Percentiles rank a stretch among this genome's conserved stretches.
Conservation (phyloP, 2,329 filamentous ascomycete species). For the Davidsoniella eucalypti region DNA sequence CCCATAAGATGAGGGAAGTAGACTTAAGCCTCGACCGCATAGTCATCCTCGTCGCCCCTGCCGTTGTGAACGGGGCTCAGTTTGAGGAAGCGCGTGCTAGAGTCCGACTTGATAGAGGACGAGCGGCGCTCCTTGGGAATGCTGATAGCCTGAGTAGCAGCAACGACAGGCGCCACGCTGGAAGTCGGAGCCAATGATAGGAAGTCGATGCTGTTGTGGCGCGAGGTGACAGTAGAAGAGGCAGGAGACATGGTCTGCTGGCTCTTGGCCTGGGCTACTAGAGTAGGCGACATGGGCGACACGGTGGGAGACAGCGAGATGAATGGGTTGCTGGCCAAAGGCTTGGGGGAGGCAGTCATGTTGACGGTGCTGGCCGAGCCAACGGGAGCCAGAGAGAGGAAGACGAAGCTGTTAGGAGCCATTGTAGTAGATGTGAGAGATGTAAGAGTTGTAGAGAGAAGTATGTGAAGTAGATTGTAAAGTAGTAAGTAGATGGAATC, state of each 20-base stretch:
- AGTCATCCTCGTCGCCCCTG: slow-evolving; percentile 39
- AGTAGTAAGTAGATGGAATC: neutral
- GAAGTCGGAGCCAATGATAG: slow-evolving; percentile 11
- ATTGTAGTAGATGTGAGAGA: neutral
- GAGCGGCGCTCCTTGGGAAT: slow-evolving; percentile 28
- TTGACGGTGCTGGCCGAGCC: slow-evolving; percentile 1
- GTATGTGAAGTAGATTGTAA: neutral
- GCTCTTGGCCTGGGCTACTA: slow-evolving; percentile 17
- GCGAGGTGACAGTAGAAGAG: slow-evolving; percentile 14
- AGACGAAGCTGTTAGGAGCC: slow-evolving; percentile 8
- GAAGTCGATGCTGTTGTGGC: slow-evolving; percentile 16
- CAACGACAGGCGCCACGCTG: neutral
- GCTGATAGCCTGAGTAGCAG: slow-evolving; percentile 17
- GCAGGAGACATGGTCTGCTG: neutral
- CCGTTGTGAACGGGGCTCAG: slow-evolving; percentile 49
- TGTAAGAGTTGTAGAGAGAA: neutral
- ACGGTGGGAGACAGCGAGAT: slow-evolving; percentile 42
- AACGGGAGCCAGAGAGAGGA: slow-evolving; percentile 11
- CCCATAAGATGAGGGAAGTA: neutral
- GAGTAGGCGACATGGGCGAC: slow-evolving; percentile 37
- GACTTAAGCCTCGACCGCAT: slow-evolving; percentile 19
- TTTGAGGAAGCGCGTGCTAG: slow-evolving; percentile 36
- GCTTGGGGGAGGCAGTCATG: neutral
- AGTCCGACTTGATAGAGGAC: slow-evolving; percentile 35
- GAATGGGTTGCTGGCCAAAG: slow-evolving; percentile 22